Conservation (phyloP, 2,329 filamentous ascomycete species). For the Colletotrichum tropicicola region DNA sequence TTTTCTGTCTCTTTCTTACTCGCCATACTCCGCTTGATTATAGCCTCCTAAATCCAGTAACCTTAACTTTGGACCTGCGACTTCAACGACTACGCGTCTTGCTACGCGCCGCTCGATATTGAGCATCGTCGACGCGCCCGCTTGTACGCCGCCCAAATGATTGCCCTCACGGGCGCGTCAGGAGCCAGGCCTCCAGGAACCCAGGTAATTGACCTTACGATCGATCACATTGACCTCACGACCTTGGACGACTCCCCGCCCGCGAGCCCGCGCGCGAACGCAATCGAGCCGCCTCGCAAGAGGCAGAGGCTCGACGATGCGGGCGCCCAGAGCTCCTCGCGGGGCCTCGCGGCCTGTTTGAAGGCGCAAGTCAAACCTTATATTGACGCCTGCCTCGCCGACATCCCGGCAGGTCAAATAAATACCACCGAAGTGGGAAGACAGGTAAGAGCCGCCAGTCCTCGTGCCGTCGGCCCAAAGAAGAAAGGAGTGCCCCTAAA, state of each 20-base stretch:
- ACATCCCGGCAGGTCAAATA: constrained; percentile 36
- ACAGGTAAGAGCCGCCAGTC: constrained; percentile 37
- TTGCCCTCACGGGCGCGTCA: not conserved
- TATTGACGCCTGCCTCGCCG: constrained; percentile 36
- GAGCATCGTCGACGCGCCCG: not conserved
- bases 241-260: constrained; percentile 30
- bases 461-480: constrained; percentile 20
- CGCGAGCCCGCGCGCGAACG: not conserved
- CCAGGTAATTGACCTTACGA: not conserved
- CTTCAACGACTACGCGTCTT: not conserved
- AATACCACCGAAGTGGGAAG: constrained; percentile 39
- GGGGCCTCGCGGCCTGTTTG: constrained; percentile 36
- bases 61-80: not conserved
- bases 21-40: not conserved
- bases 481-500: constrained; percentile 16
- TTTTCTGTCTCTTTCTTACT: not conserved
- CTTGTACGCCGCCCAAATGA: not conserved
- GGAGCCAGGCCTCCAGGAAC: not conserved
- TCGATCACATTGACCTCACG: constrained; percentile 40
- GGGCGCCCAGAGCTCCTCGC: constrained; percentile 17
- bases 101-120: not conserved
- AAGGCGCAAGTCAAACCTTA: constrained; percentile 43
- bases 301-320: constrained; percentile 38
- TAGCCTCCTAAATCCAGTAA: not conserved
- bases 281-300: constrained; percentile 40